phyloP scores from a whole-genome alignment of 495 filamentous ascomycete species.

The Xylaria venustula region DNA sequence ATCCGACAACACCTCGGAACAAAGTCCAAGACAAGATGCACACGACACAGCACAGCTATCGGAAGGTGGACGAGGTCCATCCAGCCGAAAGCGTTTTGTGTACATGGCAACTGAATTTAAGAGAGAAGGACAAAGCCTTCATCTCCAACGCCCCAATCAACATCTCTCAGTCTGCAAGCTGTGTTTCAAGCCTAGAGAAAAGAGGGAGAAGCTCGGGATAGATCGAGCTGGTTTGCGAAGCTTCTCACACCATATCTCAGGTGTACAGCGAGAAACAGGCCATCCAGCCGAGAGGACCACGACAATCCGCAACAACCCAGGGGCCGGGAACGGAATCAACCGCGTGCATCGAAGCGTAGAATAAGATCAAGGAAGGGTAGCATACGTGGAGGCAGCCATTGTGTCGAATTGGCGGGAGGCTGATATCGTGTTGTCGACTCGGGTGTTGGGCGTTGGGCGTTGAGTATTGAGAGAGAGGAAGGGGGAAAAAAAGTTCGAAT shows the following conservation, averaged over 20 bases:
- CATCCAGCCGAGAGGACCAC: constrained; percentile 76
- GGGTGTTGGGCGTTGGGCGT: constrained; percentile 21
- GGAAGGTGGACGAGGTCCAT: not conserved
- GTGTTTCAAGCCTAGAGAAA: constrained; percentile 45
- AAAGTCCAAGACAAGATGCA: constrained; percentile 52
- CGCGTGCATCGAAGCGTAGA: constrained; percentile 39
- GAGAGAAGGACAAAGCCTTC: constrained; percentile 71
- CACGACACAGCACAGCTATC: not conserved
- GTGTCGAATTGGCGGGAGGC: constrained; percentile 41
- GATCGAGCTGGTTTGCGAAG: constrained; percentile 75
- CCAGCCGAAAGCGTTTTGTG: constrained; percentile 12
- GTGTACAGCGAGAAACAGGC: constrained; percentile 33
- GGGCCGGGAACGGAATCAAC: constrained; percentile 48
- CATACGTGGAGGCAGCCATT: constrained; percentile 68
- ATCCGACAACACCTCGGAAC: constrained; percentile 78
- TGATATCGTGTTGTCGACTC: constrained; percentile 31
- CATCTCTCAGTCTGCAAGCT: constrained; percentile 51
- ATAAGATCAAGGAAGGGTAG: constrained; percentile 42
- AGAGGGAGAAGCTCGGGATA: constrained; percentile 61
- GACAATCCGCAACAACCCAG: constrained; percentile 60
- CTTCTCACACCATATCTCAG: constrained; percentile 28
- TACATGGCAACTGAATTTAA: constrained; percentile 77
- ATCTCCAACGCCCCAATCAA: constrained; percentile 73
- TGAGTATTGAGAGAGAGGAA: constrained; percentile 10
- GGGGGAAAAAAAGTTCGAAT: constrained; percentile 7